phyloP scores from a whole-genome alignment of 2,329 filamentous ascomycete species.

The Phyllosticta capitalensis region DNA sequence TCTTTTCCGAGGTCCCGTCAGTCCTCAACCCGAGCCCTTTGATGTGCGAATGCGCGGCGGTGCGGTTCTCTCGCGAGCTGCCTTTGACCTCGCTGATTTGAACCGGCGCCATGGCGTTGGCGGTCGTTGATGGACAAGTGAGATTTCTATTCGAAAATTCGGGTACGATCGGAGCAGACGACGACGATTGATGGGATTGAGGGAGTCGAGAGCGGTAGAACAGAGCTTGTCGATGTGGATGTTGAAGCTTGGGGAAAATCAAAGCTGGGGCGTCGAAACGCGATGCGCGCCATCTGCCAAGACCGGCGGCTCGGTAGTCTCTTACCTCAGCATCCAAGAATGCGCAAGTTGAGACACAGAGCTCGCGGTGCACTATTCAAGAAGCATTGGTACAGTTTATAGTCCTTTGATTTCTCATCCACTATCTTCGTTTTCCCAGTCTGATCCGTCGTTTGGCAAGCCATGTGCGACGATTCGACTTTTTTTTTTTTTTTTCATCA shows the following conservation, averaged over 20 bases:
- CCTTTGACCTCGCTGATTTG: constrained; percentile 75
- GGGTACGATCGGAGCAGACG: not conserved
- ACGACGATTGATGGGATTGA: not conserved
- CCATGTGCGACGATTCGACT: constrained; percentile 2
- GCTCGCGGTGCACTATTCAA: too few relatives aligned
- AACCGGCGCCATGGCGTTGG: constrained; percentile 24
- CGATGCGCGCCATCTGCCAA: not conserved
- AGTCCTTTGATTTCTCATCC: not conserved
- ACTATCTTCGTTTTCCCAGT: not conserved
- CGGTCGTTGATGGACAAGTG: not conserved
- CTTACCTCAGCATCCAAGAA: not conserved
- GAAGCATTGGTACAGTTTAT: not conserved
- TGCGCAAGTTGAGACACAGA: not conserved
- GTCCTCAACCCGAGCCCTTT: constrained; percentile 80
- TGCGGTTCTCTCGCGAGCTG: constrained; percentile 92
- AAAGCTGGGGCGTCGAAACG: not conserved
- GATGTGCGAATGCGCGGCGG: constrained; percentile 95
- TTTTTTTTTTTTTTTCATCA: constrained; percentile 5
- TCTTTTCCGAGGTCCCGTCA: constrained; percentile 76
- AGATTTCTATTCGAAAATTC: not conserved
- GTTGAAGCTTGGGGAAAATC: not conserved
- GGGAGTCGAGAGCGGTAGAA: not conserved
- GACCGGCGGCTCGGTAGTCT: not conserved
- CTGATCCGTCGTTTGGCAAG: not conserved
- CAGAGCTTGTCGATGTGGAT: not conserved